Conservation (phyloP, 2,329 filamentous ascomycete genomes). For the Lasiodiplodia sp. region DNA sequence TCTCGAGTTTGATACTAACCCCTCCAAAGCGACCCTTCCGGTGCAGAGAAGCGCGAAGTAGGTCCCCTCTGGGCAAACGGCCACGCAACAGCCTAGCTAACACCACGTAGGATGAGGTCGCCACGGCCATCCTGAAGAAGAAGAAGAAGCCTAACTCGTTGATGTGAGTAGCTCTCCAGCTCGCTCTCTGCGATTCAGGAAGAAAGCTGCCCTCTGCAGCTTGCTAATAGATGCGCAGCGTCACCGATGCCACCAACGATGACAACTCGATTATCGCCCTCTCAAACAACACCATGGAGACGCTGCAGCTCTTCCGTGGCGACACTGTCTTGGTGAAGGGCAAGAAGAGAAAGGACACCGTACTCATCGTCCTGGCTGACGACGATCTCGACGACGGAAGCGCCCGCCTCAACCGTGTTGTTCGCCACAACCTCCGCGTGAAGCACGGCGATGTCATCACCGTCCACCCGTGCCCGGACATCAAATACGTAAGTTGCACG, state of each 20-base stretch:
- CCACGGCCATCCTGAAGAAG: slow-evolving; percentile 98
- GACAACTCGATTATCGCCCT: slow-evolving; percentile 99
- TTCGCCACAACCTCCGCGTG: slow-evolving; percentile 96
- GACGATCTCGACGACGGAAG: slow-evolving; percentile 98
- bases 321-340: slow-evolving; percentile 98
- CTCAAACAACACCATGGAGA: slow-evolving; percentile 99
- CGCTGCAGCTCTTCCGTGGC: slow-evolving; percentile 95
- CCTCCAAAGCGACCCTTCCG: slow-evolving; percentile 78
- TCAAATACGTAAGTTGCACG: slow-evolving; percentile 90
- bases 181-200: background rate
- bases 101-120: slow-evolving; percentile 76
- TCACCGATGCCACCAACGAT: slow-evolving; percentile 98
- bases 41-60: slow-evolving; percentile 85
- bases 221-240: slow-evolving; percentile 64
- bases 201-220: background rate
- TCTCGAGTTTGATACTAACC: slow-evolving; percentile 49
- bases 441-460: slow-evolving; percentile 99
- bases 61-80: slow-evolving; percentile 44
- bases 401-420: slow-evolving; percentile 96
- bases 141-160: slow-evolving; percentile 99
- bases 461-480: slow-evolving; percentile 96
- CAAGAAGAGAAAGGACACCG: slow-evolving; percentile 99
- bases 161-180: slow-evolving; percentile 69
- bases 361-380: slow-evolving; percentile 95
- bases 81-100: slow-evolving; percentile 40